These are phyloP conservation scores for Arabidopsis arenosa DNA, from an alignment of 345 rosid species.

Conservation along the genomic window DNA sequence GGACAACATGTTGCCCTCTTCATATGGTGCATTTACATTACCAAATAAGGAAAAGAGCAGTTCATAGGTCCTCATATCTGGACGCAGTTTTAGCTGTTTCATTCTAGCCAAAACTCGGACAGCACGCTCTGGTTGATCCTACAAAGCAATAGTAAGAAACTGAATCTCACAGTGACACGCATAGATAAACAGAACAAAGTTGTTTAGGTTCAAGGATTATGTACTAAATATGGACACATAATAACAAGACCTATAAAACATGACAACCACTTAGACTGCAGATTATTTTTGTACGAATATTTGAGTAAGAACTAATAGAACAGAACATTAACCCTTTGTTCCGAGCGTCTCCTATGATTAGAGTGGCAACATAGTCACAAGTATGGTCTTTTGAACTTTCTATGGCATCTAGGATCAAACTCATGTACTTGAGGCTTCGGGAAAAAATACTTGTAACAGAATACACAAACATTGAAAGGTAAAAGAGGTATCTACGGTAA, in stretches of 20 bases:
- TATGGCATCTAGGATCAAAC: constrained; percentile 12
- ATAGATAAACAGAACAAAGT: constrained; percentile 7
- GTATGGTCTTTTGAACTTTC: background rate
- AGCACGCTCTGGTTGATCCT: constrained; percentile 87
- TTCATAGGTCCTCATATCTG: constrained; percentile 69
- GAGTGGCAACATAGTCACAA: constrained; percentile 5
- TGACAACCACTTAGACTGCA: constrained; percentile 2
- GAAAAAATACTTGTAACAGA: background rate
- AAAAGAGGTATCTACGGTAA: background rate
- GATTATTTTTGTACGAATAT: background rate
- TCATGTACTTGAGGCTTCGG: constrained; percentile 8
- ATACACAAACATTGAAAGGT: background rate
- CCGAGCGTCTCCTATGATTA: background rate
- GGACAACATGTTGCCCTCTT: constrained; percentile 63
- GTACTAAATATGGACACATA: constrained; percentile 1
- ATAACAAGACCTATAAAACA: constrained; percentile 21
- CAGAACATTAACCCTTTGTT: constrained; percentile 18
- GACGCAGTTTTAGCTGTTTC: constrained; percentile 61
- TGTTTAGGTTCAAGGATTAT: constrained; percentile 7
- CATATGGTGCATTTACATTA: constrained; percentile 74
- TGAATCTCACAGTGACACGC: constrained; percentile 15
- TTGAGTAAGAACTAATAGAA: constrained; percentile 1
- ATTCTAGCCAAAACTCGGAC: constrained; percentile 68
- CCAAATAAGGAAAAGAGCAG: constrained; percentile 78
- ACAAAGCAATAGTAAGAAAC: constrained; percentile 42